Evolutionary conservation across 2,329 filamentous ascomycete genomes (phyloP).

Genomic region (Sordariomycetes sp.): DNA sequence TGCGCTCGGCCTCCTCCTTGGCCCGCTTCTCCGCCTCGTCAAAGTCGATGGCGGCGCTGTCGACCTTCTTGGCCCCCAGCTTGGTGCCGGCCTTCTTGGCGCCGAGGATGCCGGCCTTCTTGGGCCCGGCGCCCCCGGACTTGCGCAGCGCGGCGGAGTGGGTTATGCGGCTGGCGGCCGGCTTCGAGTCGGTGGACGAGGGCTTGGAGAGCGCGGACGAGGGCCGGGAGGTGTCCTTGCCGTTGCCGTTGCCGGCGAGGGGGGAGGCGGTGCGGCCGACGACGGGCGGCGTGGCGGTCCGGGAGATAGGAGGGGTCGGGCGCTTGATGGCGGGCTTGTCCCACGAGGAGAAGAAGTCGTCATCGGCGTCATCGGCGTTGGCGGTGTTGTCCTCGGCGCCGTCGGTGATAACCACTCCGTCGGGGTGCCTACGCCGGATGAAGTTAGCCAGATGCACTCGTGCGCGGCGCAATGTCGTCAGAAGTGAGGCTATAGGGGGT

Average conservation of each 20-base stretch:
- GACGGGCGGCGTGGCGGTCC: constrained; percentile 75
- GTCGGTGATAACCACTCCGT: constrained; percentile 79
- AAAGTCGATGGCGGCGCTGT: constrained; percentile 76
- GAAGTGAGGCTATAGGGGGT: not conserved
- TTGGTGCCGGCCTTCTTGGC: constrained; percentile 72
- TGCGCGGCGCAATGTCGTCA: not conserved
- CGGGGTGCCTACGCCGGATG: constrained; percentile 52
- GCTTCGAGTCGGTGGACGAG: constrained; percentile 37
- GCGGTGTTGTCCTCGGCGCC: constrained; percentile 54
- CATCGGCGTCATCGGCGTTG: constrained; percentile 78
- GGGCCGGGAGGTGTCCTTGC: constrained; percentile 63
- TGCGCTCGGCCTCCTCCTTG: constrained; percentile 92
- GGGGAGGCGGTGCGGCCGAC: constrained; percentile 79
- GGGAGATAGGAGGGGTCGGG: constrained; percentile 84
- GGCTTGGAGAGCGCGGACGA: constrained; percentile 69
- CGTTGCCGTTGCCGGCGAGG: constrained; percentile 64
- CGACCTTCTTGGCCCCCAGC: constrained; percentile 87
- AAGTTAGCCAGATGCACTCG: not conserved
- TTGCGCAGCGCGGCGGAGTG: constrained; percentile 78
- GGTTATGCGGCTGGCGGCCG: constrained; percentile 60
- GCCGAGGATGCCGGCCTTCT: constrained; percentile 77
- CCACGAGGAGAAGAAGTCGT: constrained; percentile 99
- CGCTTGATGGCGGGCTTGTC: constrained; percentile 96
- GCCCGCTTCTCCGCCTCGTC: constrained; percentile 96
- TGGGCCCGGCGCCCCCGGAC: constrained; percentile 52